phyloP scores from a whole-genome alignment of 768 basidiomycete species.

The Calocybe indica region DNA sequence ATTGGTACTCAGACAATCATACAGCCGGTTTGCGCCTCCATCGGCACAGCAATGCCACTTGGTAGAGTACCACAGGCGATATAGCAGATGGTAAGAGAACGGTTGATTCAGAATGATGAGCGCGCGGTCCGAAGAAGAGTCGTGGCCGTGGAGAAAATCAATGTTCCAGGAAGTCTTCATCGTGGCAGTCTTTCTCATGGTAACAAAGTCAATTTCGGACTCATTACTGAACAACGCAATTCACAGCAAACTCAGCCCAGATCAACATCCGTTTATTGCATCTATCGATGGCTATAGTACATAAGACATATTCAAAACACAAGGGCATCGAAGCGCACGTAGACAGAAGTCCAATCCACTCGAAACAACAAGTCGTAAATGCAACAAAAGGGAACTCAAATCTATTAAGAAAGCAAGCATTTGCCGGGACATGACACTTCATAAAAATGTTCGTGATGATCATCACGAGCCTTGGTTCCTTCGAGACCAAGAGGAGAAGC shows the following conservation, averaged over 20 bases:
- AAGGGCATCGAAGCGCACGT: too few relatives aligned
- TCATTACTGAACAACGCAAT: too few relatives aligned
- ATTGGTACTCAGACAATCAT: slow-evolving; percentile 40
- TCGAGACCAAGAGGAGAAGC: slow-evolving; percentile 66
- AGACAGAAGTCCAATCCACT: background rate
- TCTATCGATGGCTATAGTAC: too few relatives aligned
- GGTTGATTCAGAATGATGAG: slow-evolving; percentile 91
- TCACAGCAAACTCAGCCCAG: too few relatives aligned
- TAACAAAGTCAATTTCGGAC: too few relatives aligned
- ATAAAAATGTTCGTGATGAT: background rate
- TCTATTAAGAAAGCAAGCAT: background rate
- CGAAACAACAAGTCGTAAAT: background rate
- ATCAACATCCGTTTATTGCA: too few relatives aligned
- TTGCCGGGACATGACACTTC: background rate
- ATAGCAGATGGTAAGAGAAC: slow-evolving; percentile 59
- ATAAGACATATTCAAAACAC: too few relatives aligned
- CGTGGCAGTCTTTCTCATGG: too few relatives aligned
- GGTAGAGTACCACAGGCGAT: slow-evolving; percentile 49
- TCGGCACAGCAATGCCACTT: slow-evolving; percentile 72
- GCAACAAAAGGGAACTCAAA: slow-evolving; percentile 1
- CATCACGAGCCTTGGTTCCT: slow-evolving; percentile 55
- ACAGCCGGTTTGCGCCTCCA: slow-evolving; percentile 82
- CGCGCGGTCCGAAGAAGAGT: slow-evolving; percentile 28
- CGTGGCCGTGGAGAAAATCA: slow-evolving; percentile 28
- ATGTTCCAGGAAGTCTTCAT: slow-evolving; percentile 26